A percentile compares a stretch with the other conserved stretches of the same genome.
Evolutionary conservation across 108 stramenopile genomes (phyloP).

Genomic region (Discostella pseudostelligera): DNA sequence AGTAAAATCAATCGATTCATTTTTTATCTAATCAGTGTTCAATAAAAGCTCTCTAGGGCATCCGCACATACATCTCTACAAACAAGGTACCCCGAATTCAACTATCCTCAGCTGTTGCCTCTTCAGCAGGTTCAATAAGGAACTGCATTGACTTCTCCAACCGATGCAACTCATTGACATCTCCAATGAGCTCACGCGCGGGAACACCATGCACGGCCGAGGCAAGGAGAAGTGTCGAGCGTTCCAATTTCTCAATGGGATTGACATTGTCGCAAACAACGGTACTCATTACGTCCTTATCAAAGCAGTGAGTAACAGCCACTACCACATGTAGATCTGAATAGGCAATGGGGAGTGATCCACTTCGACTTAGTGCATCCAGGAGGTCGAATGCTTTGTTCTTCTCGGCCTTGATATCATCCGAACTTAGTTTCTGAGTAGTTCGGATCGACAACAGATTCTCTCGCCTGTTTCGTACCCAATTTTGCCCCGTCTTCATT

Average conservation of each 20-base stretch:
- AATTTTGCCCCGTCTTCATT: conserved; percentile 50
- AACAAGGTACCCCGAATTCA: too few relatives aligned
- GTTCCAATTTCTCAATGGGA: conserved; percentile 83
- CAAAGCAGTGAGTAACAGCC: conserved; percentile 83
- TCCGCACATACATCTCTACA: too few relatives aligned
- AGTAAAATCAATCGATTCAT: too few relatives aligned
- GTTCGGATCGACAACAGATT: conserved; percentile 43
- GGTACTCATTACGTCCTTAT: conserved; percentile 70
- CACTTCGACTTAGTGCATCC: conserved; percentile 78
- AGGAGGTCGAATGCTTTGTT: conserved; percentile 85
- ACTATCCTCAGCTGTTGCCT: too few relatives aligned
- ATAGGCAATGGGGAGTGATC: conserved; percentile 62
- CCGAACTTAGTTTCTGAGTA: conserved; percentile 22
- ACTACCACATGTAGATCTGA: conserved; percentile 80
- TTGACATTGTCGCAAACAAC: conserved; percentile 81
- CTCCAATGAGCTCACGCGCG: conserved; percentile 43
- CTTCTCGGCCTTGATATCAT: conserved; percentile 49
- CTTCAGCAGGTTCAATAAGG: conserved; percentile 18
- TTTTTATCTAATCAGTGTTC: too few relatives aligned
- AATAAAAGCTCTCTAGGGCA: too few relatives aligned
- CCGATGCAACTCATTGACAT: conserved; percentile 31
- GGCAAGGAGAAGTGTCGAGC: conserved; percentile 63
- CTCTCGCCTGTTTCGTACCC: conserved; percentile 56
- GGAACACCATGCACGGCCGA: conserved; percentile 60
- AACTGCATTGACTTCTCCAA: conserved; percentile 24